Percentiles rank a stretch among this genome's conserved stretches.
phyloP scores from a whole-genome alignment of 2,329 filamentous ascomycete species.

The Colletotrichum aenigma region DNA sequence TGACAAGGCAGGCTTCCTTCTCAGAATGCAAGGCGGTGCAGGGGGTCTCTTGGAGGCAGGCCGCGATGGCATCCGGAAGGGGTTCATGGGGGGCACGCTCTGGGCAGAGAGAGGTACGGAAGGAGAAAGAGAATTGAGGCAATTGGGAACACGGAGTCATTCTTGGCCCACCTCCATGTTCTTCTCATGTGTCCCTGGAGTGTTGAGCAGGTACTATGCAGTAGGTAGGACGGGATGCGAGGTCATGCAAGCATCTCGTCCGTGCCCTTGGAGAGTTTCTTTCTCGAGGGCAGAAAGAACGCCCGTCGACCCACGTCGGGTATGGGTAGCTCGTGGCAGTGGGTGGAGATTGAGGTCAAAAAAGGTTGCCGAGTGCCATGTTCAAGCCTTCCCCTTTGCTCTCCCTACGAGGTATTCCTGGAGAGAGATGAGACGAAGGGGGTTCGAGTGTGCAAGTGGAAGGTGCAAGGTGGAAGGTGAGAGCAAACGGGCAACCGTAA shows the following conservation, averaged over 20 bases:
- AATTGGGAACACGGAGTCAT: neutral
- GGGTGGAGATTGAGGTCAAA: neutral
- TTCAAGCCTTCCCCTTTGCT: neutral
- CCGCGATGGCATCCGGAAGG: neutral
- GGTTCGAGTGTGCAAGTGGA: neutral
- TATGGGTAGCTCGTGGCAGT: neutral
- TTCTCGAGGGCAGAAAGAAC: neutral
- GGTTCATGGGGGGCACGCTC: neutral
- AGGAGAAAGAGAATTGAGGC: neutral
- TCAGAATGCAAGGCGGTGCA: conserved; percentile 15
- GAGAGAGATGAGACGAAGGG: conserved; percentile 6
- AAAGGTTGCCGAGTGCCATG: neutral
- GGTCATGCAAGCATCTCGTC: neutral
- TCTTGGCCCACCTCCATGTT: conserved; percentile 1
- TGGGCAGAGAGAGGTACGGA: neutral
- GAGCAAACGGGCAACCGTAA: neutral
- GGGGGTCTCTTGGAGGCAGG: neutral
- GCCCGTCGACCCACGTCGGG: neutral
- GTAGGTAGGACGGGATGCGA: neutral
- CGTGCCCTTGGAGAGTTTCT: neutral
- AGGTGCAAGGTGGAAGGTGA: neutral
- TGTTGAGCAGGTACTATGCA: too few relatives aligned
- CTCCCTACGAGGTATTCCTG: neutral
- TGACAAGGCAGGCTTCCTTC: conserved; percentile 19
- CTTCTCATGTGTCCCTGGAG: neutral